Conservation (phyloP, 305 asterid species). For the Fraxinus floribunda region DNA sequence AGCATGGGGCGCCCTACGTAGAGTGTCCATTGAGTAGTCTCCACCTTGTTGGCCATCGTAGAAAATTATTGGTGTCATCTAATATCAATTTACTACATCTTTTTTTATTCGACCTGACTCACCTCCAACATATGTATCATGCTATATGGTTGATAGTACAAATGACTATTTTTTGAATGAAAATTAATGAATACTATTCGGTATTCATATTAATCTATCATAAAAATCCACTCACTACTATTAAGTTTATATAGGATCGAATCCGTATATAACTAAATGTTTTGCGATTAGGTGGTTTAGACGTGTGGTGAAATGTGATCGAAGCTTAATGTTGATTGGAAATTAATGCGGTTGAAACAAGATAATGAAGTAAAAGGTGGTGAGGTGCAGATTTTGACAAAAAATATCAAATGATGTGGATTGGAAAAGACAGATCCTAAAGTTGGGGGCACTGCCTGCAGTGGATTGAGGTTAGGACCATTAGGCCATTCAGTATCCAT, state of each 20-base stretch:
- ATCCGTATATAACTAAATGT: neutral
- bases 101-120: neutral
- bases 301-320: neutral
- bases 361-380: neutral
- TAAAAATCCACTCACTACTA: neutral
- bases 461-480: conserved; percentile 34
- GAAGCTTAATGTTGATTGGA: neutral
- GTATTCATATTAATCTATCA: neutral
- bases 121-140: neutral
- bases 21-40: neutral
- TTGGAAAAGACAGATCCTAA: conserved; percentile 4
- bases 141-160: neutral
- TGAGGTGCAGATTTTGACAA: conserved; percentile 3
- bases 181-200: neutral
- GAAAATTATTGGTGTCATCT: neutral
- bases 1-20: neutral
- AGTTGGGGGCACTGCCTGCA: neutral
- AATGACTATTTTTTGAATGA: neutral
- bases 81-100: neutral
- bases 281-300: neutral
- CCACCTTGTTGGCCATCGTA: neutral
- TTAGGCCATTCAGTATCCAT: conserved; percentile 44
- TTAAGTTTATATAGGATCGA: neutral
- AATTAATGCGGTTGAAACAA: neutral
- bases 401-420: neutral